Evolutionary conservation across 305 asterid species (phyloP).

Genomic region (Fraxinus floribunda): DNA sequence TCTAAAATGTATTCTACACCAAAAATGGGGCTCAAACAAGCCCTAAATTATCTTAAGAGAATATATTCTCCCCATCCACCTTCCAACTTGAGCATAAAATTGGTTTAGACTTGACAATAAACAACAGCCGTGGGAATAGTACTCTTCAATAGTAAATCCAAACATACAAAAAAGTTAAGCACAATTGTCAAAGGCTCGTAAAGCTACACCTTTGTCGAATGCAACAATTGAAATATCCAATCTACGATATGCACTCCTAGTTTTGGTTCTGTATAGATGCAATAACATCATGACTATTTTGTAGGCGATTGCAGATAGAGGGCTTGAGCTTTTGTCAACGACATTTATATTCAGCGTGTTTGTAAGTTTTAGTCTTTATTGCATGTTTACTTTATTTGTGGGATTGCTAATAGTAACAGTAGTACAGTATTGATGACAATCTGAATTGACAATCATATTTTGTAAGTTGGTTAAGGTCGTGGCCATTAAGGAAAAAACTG

Average conservation of each 20-base stretch:
- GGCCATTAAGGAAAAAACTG: not conserved
- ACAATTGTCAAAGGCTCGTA: not conserved
- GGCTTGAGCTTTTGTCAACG: conserved; percentile 80
- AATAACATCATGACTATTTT: conserved; percentile 20
- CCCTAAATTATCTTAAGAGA: not conserved
- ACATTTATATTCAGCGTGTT: conserved; percentile 61
- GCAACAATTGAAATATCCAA: not conserved
- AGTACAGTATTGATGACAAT: not conserved
- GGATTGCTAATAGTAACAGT: not conserved
- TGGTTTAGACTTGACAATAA: not conserved
- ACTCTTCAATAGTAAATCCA: not conserved
- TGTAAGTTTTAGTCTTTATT: conserved; percentile 47
- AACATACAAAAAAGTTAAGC: not conserved
- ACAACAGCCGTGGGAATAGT: not conserved
- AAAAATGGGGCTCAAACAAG: too few species aligned
- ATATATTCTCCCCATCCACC: not conserved
- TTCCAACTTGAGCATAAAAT: not conserved
- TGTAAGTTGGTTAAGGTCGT: not conserved
- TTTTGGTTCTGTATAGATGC: not conserved
- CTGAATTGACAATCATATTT: not conserved
- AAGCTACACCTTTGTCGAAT: not conserved
- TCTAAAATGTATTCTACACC: too few species aligned
- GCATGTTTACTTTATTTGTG: conserved; percentile 8
- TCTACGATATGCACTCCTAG: not conserved
- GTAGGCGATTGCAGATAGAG: conserved; percentile 92